Conservation (phyloP, 306 rosid genomes). For the Delonix regia region DNA sequence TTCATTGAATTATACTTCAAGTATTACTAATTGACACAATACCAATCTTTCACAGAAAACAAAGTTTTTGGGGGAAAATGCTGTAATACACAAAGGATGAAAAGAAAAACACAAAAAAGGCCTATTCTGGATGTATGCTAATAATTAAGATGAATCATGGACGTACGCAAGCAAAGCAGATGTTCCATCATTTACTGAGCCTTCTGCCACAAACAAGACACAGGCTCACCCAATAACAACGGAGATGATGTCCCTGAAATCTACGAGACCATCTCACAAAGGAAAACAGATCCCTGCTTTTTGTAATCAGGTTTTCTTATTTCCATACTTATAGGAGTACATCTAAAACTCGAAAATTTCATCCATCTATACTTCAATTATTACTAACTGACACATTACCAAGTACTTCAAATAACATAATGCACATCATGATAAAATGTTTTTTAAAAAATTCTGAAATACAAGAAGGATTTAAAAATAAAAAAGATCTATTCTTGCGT, state of each 20-base stretch:
- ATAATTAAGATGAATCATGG: background rate
- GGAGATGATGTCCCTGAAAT: constrained; percentile 39
- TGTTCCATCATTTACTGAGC: constrained; percentile 49
- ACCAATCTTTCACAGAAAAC: background rate
- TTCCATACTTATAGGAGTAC: background rate
- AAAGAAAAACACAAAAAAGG: too few relatives aligned
- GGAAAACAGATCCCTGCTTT: constrained; percentile 47
- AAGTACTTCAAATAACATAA: background rate
- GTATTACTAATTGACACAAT: background rate
- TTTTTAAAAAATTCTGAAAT: background rate
- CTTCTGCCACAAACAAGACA: constrained; percentile 16
- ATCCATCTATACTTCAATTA: too few relatives aligned
- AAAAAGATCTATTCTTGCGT: background rate
- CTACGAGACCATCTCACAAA: constrained; percentile 21
- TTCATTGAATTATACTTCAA: background rate
- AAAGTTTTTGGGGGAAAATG: too few relatives aligned
- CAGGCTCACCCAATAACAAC: constrained; percentile 50
- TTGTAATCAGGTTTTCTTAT: constrained; percentile 39
- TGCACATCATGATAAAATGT: background rate
- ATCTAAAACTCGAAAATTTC: too few relatives aligned
- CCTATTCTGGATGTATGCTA: too few relatives aligned
- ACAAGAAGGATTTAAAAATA: background rate
- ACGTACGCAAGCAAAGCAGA: background rate
- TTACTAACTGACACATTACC: too few relatives aligned
- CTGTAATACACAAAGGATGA: too few relatives aligned